A percentile compares a stretch with the other conserved stretches of the same genome.
Evolutionary conservation across 1,284 basidiomycete species (phyloP).

Genomic region (Trichosporon coremiiforme): DNA sequence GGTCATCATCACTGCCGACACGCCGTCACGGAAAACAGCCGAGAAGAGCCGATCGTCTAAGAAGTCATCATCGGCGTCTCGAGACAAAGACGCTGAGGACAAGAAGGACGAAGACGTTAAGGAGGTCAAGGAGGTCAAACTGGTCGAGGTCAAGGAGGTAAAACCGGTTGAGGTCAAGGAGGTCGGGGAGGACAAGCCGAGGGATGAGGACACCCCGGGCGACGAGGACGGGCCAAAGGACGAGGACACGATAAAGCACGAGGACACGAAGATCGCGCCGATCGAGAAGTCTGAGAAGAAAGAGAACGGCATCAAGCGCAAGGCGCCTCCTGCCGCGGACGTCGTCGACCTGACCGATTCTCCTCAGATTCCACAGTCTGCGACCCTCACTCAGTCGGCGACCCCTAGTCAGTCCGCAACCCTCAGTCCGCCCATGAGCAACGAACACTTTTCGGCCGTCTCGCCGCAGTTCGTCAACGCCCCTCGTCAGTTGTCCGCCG

Average conservation of each 20-base stretch:
- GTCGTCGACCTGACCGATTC: slow-evolving; percentile 17
- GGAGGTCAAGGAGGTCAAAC: neutral
- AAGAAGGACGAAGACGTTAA: neutral
- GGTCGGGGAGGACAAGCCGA: neutral
- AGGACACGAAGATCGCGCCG: neutral
- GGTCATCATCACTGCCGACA: slow-evolving; percentile 15
- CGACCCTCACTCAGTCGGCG: neutral
- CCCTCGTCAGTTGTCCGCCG: slow-evolving; percentile 2
- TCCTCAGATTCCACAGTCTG: neutral
- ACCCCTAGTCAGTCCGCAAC: neutral
- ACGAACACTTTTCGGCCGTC: neutral
- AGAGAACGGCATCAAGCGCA: slow-evolving; percentile 8
- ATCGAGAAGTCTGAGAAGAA: slow-evolving; percentile 1
- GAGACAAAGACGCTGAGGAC: neutral
- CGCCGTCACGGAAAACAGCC: neutral
- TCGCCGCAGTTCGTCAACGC: slow-evolving; percentile 24
- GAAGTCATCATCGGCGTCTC: neutral
- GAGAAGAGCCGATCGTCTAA: neutral
- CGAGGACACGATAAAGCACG: neutral
- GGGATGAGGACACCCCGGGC: too few relatives aligned
- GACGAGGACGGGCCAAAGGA: neutral
- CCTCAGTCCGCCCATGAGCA: slow-evolving; percentile 1
- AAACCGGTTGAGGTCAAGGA: neutral
- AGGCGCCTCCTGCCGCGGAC: neutral
- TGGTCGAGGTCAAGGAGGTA: too few relatives aligned